Conservation (phyloP, 2,329 filamentous ascomycete genomes). For the Colletotrichum filicis region DNA sequence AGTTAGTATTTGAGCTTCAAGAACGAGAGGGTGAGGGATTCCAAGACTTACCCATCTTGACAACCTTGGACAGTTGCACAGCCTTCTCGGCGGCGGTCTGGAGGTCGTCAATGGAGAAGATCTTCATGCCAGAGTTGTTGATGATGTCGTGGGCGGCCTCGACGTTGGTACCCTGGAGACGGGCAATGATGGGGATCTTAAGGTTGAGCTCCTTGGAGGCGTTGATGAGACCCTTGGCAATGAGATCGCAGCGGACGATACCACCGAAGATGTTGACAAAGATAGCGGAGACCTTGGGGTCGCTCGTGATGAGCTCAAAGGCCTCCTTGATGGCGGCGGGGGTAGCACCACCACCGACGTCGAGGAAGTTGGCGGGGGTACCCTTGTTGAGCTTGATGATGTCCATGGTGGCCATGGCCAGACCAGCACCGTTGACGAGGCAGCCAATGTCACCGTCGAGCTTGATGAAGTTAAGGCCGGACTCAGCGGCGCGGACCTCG, state of each 20-base stretch:
- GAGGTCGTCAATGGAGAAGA: slow-evolving; percentile 98
- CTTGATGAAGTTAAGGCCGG: slow-evolving; percentile 99
- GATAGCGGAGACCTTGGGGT: slow-evolving; percentile 97
- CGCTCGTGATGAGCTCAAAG: slow-evolving; percentile 98
- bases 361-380: slow-evolving; percentile 96
- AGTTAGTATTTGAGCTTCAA: slow-evolving; percentile 33
- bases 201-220: slow-evolving; percentile 96
- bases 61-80: slow-evolving; percentile 98
- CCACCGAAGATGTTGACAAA: slow-evolving; percentile 99
- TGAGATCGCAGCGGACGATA: slow-evolving; percentile 97
- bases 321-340: slow-evolving; percentile 96
- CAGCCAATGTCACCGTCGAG: slow-evolving; percentile 99
- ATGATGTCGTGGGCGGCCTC: slow-evolving; percentile 92
- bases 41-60: slow-evolving; percentile 86
- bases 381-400: slow-evolving; percentile 99
- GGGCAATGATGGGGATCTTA: slow-evolving; percentile 94
- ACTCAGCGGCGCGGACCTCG: slow-evolving; percentile 93
- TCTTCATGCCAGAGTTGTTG: slow-evolving; percentile 98
- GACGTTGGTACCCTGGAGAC: slow-evolving; percentile 98
- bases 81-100: slow-evolving; percentile 98
- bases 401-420: slow-evolving; percentile 99
- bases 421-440: slow-evolving; percentile 97
- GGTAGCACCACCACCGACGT: slow-evolving; percentile 97
- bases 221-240: slow-evolving; percentile 94
- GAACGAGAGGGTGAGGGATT: neutral